phyloP scores from a whole-genome alignment of 2,329 filamentous ascomycete species.

The Talaromyces sp. region DNA sequence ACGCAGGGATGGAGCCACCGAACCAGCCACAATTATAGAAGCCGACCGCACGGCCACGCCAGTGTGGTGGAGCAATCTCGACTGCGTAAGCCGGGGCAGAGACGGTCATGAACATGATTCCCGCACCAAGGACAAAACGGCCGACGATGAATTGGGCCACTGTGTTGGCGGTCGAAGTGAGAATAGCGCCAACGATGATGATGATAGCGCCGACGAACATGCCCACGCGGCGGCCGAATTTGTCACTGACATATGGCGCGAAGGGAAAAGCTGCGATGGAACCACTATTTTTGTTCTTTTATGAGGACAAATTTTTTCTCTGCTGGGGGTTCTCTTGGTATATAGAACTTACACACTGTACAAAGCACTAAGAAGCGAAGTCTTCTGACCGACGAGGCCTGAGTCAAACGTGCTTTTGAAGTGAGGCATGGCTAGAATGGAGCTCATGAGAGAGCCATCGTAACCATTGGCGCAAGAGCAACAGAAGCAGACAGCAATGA shows the following conservation, averaged over 20 bases:
- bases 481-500: constrained; percentile 30
- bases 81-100: constrained; percentile 49
- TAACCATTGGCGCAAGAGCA: constrained; percentile 34
- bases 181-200: constrained; percentile 47
- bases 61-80: constrained; percentile 50
- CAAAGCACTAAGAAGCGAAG: constrained; percentile 44
- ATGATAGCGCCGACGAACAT: constrained; percentile 47
- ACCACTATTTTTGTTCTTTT: constrained; percentile 34
- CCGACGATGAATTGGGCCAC: constrained; percentile 46
- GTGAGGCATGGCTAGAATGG: constrained; percentile 29
- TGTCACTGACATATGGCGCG: constrained; percentile 47
- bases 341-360: constrained; percentile 46
- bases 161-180: constrained; percentile 39
- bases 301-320: neutral
- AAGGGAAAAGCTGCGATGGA: constrained; percentile 35
- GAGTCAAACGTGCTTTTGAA: constrained; percentile 41
- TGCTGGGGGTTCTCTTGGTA: neutral
- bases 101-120: constrained; percentile 49
- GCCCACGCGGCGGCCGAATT: constrained; percentile 42
- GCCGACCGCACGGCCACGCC: constrained; percentile 49
- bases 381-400: constrained; percentile 36
- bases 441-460: constrained; percentile 32
- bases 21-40: constrained; percentile 56
- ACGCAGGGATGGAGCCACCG: constrained; percentile 51
- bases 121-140: constrained; percentile 47